Evolutionary conservation across 805 yeast genomes (phyloP), one percentile per base, ranked within the genome.

Genomic region (Starmera pachycereana): DNA sequence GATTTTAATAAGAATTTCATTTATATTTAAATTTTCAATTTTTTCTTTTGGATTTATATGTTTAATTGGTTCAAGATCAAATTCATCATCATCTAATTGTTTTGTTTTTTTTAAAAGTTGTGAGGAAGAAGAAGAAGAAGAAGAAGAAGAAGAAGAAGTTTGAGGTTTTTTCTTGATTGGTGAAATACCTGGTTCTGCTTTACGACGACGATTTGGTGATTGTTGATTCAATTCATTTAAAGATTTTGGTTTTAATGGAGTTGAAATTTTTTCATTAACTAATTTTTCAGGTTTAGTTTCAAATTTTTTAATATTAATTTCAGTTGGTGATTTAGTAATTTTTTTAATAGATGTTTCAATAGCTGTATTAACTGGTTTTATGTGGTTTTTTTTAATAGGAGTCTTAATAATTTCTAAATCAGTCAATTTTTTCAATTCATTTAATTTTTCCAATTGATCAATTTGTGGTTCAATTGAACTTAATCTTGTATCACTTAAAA

Each of bases 1-100:
- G 14, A 74, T 58, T 4, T 55, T 56, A 2, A 51, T 37, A 8
- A 67, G 43, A 12, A 62, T 43, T 13, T 48, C 43, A 2, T 57
- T 54, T 8, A 62, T 41, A 36, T 61, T 60, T 42, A 52, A 48
- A 35, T 50, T 36, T 42, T 52, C 48, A 39, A 56, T 54, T 46
- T 59, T 50, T 39, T 54, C 54, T 40, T 56, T 45, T 22, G 47
- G 43, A 37, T 43, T 35, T 36, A 36, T 33, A 32, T 39, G 31
- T 16, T 44, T 28, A 41, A 38, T 33, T 42, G 37, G 18, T 22
- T 22, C 27, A 7, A 22, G 5, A 4, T 22, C 27, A 22, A 22
- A 22, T 22, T 22, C 27, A 22, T 22, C 27, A 22, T 22, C 27
- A 16, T 16, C 4, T 16, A 16, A 16, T 4, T 7, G 27, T 22